These are phyloP conservation scores for Sambucus nigra DNA, from an alignment of 129 eudicot species.

Conservation along the genomic window DNA sequence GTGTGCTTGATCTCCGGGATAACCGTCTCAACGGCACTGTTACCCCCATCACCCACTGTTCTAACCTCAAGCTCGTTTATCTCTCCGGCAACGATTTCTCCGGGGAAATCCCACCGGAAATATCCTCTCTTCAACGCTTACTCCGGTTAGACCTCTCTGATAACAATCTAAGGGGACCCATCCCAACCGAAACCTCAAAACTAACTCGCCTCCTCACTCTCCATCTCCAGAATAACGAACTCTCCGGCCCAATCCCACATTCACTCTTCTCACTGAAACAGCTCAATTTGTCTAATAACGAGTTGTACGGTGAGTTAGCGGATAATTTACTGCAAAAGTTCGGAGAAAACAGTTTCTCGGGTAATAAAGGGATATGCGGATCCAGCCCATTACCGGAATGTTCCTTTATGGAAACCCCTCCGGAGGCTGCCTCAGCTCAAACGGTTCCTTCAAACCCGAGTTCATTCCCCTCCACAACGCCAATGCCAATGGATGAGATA, in stretches of 20 bases:
- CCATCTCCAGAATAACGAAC: slow-evolving; percentile 55
- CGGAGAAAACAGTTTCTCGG: slow-evolving; percentile 49
- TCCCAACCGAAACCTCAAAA: slow-evolving; percentile 39
- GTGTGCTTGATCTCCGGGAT: slow-evolving; percentile 60
- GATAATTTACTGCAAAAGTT: slow-evolving; percentile 21
- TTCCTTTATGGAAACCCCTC: slow-evolving; percentile 27
- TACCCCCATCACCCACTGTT: slow-evolving; percentile 36
- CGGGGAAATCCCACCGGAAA: slow-evolving; percentile 56
- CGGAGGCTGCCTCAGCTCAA: slow-evolving; percentile 14
- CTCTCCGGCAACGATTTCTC: slow-evolving; percentile 80
- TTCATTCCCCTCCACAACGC: slow-evolving; percentile 40
- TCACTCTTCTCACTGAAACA: slow-evolving; percentile 31
- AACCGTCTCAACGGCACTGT: slow-evolving; percentile 82
- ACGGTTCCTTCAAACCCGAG: slow-evolving; percentile 77
- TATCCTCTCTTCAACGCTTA: slow-evolving; percentile 47
- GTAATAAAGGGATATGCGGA: slow-evolving; percentile 77
- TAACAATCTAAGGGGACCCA: slow-evolving; percentile 61
- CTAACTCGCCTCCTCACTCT: slow-evolving; percentile 55
- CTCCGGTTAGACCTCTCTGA: slow-evolving; percentile 72
- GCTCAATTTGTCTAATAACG: slow-evolving; percentile 67
- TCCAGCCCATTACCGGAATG: slow-evolving; percentile 40
- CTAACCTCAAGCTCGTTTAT: slow-evolving; percentile 60
- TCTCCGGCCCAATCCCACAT: slow-evolving; percentile 52
- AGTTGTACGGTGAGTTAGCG: slow-evolving; percentile 46
- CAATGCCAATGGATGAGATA: slow-evolving; percentile 9